Conservation (phyloP, 2,329 filamentous ascomycete species). For the Monosporascus cannonballus region DNA sequence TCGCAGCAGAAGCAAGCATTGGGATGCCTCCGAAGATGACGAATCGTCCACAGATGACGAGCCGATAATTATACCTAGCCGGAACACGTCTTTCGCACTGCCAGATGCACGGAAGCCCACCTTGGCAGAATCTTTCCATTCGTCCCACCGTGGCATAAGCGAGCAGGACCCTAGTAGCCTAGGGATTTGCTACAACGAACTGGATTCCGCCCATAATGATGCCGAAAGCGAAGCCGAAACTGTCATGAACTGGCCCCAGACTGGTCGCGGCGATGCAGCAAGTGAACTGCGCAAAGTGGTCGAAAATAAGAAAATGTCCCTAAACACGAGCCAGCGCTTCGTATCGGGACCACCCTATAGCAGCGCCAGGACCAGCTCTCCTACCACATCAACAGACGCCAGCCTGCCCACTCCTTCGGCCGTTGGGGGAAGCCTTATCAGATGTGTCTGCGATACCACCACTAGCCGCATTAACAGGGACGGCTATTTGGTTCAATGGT, state of each 20-base stretch:
- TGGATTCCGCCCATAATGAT: slow-evolving; percentile 27
- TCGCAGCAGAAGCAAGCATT: slow-evolving; percentile 22
- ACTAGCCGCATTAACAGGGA: slow-evolving; percentile 33
- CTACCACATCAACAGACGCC: slow-evolving; percentile 43
- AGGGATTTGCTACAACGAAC: slow-evolving; percentile 30
- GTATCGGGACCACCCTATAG: slow-evolving; percentile 23
- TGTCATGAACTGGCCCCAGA: slow-evolving; percentile 40
- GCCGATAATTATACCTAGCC: slow-evolving; percentile 58
- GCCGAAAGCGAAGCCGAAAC: slow-evolving; percentile 56
- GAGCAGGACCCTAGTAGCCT: slow-evolving; percentile 41
- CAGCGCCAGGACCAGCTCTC: slow-evolving; percentile 37
- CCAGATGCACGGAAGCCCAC: slow-evolving; percentile 46
- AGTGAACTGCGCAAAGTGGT: slow-evolving; percentile 55
- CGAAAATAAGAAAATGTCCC: slow-evolving; percentile 36
- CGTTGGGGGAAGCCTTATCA: slow-evolving; percentile 37
- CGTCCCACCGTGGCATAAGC: slow-evolving; percentile 41
- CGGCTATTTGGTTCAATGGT: slow-evolving; percentile 60
- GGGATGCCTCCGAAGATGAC: slow-evolving; percentile 43
- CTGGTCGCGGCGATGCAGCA: slow-evolving; percentile 47
- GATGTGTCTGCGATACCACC: slow-evolving; percentile 49
- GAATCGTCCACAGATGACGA: slow-evolving; percentile 58
- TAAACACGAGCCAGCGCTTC: slow-evolving; percentile 30
- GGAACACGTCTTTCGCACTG: slow-evolving; percentile 51
- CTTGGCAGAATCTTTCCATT: slow-evolving; percentile 39
- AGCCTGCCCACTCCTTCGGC: slow-evolving; percentile 41